Evolutionary conservation across 495 filamentous ascomycete genomes (phyloP), one percentile per base, ranked within the genome.

Genomic region (Penicillium macrosclerotiorum): DNA sequence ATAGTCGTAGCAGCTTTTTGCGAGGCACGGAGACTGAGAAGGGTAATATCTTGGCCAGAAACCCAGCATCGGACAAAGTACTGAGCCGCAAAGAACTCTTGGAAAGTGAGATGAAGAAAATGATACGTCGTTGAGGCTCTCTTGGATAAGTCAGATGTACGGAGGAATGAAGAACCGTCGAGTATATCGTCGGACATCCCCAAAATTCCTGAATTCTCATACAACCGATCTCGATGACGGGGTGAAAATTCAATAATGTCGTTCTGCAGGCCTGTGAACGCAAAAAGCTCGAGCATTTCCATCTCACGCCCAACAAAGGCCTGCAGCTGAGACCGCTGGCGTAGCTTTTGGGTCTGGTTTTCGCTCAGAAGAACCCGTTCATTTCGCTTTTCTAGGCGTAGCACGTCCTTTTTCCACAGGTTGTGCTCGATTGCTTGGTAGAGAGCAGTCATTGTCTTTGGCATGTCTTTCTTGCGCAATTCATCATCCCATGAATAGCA

Each of bases 21-120:
- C 30, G 5, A 5, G 30, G 5, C 30, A 13, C 5, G 5, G 4
- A 33, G 30, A 33, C n/a, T 23, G 23, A 66, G 41, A 27, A 14
- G 60, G 26, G 49, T 24, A 22, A 69, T 48, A 2, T 3, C 35
- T 47, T 63, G 0, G 16, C 23, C n/a, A 12, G 16, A 23, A 26
- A 45, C 55, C 68, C 64, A 72, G 29, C 64, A 51, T 25, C 63
- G 62, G 19, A 68, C 63, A 57, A 74, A 71, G 58, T 74, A 70
- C 30, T 49, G 55, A 12, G 69, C 69, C 1, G 65, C 69, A 59
- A 69, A 71, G 31, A 65, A 68, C 43, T 72, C 68, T 49, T 69
- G 68, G 41, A 64, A 67, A 5, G 68, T 72, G 33, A 72, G 48
- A 40, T 72, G 67, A 13, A 75, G 31, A 43, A 75, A 75, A 49